Evolutionary conservation across 257 asterid genomes (phyloP), one percentile per base, ranked within the genome.

Genomic region (Prunella vulgaris): DNA sequence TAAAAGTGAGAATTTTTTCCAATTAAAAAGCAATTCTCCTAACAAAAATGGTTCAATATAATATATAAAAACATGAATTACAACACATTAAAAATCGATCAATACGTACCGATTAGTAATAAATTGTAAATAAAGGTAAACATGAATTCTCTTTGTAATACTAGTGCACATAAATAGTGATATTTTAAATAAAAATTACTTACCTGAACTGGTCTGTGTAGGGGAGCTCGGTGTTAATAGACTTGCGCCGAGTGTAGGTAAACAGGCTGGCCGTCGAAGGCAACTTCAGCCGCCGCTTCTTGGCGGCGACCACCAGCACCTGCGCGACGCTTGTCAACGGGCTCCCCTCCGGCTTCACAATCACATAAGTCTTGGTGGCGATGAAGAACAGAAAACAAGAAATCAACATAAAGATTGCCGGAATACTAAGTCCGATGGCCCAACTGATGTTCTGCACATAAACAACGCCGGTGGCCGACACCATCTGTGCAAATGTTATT

Each of bases 361-460:
- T 81, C 5, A 90, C 95, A n/a, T 90, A 90, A 2, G 87, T 84
- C 17, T 64, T 84, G 0, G 90, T 82, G 13, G 91, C 96, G 14
- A 77, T 1, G n/a, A 84, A 90, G 84, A 90, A 90, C 12, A 90
- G 64, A 3, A 82, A 58, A 22, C 87, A 79, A 1, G 95, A 87
- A 1, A 90, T 25, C 59, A 85, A 65, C 96, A 87, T 87, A 9
- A 86, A 78, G 3, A 65, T 13, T 0, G 95, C 65, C 1, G 96
- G 96, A 22, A 90, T 84, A 0, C 78, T 85, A 0, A 90, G 80
- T 5, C 96, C 95, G 25, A 90, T 77, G 0, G 89, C 56, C 96
- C 96, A 90, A 35, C 86, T 90, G 51, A 84, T 33, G 60, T 86
- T 83, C 0, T 90, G 95, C 15, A 90, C 83, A 75, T 90, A 90